Evolutionary conservation across 495 filamentous ascomycete genomes (phyloP), one percentile per base, ranked within the genome.

Genomic region (Neurospora hispaniola): DNA sequence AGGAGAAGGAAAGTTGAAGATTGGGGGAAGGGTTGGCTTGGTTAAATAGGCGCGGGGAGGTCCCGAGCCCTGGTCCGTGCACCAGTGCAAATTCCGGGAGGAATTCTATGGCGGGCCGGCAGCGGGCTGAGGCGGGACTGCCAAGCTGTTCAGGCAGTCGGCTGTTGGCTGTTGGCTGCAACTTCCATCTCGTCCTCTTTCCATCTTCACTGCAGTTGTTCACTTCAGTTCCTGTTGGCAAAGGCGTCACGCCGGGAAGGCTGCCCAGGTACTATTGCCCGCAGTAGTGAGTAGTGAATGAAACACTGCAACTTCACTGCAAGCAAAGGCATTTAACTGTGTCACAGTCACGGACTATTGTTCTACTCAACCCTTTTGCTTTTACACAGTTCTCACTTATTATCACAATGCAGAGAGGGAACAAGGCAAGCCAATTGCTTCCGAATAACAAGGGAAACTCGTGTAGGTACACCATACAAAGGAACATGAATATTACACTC

Each of bases 11-110:
- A 74, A 71, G 70, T 35, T 27, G 23, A 9, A 74, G 71, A 73
- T 23, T 27, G 7, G 3, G 10, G 69, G 71, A 68, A 46, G 73
- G 35, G 31, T 5, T 44, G 69, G 42, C 59, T 8, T 38, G 27
- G 4, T 59, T 76, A 74, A 71, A 77, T 80, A 79, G 39, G 7
- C 69, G n/a, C 6, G 8, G 20, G 8, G 11, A 2, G 38, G 54
- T 12, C 54, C 27, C 35, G 12, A 54, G 11, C 14, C 23, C 2
- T 75, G 77, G 77, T 73, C 75, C 72, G 75, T 77, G 78, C 78
- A 71, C 75, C 31, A 12, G 44, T 75, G 74, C 76, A 75, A 74
- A 77, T 59, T 69, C 54, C 14, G 54, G 54, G 54, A 62, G 23
- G 27, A 62, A 62, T 62, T 62, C 31, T 23, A 27, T 62, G 54